Evolutionary conservation across 2,329 filamentous ascomycete species (phyloP), one percentile per base, ranked within the genome.

Genomic region (Phialophora verrucosa): DNA sequence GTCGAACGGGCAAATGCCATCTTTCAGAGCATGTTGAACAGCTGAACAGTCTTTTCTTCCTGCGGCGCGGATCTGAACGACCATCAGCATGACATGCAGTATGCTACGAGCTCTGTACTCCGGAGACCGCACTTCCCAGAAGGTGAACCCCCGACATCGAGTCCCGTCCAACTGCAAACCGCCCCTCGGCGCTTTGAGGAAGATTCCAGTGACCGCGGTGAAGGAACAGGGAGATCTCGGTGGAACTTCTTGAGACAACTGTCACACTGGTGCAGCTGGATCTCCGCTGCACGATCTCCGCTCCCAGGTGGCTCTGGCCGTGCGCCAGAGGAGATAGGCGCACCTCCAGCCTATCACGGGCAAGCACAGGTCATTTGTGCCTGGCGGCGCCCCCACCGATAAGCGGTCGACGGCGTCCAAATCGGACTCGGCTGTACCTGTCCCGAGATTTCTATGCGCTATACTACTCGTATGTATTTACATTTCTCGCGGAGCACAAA

Each of bases 241-340:
- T 61, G 59, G 49, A 61, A 61, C 59, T 17, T 53, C 49, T 61
- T 61, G 59, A 61, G 59, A 61, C 59, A 61, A 61, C 25, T 51
- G 38, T 44, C 38, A 44, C 38, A 44, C 14, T n/a, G 59, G 47
- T 38, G 59, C 49, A 61, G 59, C 47, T 61, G 32, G 47, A 54
- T 58, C 49, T 54, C 49, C 59, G 59, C 49, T 61, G 20, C 23
- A 11, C 25, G 31, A 54, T 61, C 59, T 61, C 57, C 57, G 57
- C 57, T 51, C 29, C 35, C 42, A 29, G 38, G 38, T 3, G 38
- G 38, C 38, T 17, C 38, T 44, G 38, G 38, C 5, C 38, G 4
- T n/a, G 14, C 14, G 14, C 38, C 17, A 44, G 14, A 42, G 38
- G 38, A 31, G 44, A 51, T 51, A 51, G 20, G 49, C 49, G 49